These are phyloP conservation scores for Apium graveolens DNA, from an alignment of 129 eudicot genomes.

Conservation along the genomic window DNA sequence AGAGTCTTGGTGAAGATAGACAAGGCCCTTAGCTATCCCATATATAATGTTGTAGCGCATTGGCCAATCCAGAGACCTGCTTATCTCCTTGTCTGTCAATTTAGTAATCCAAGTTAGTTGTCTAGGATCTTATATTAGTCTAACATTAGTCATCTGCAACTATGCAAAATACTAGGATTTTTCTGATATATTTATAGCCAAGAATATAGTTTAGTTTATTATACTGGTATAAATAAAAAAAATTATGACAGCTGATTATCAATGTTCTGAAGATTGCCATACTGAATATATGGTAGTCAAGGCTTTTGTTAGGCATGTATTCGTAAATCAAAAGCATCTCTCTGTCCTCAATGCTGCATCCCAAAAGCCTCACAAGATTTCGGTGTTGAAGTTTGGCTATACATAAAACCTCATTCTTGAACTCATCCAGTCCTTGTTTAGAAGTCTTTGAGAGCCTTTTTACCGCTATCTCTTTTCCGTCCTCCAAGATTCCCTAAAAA, in stretches of 20 bases:
- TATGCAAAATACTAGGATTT: no score
- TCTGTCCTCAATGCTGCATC: not conserved
- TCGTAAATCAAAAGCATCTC: not conserved
- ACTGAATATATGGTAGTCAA: not conserved
- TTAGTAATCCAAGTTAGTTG: not conserved
- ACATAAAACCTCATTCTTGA: constrained; percentile 5
- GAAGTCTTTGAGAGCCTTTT: constrained; percentile 1
- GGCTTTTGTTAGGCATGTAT: constrained; percentile 8
- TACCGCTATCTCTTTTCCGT: not conserved
- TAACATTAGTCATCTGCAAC: not conserved
- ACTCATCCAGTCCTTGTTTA: constrained; percentile 2
- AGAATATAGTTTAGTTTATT: not conserved
- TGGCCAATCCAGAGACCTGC: constrained; percentile 3
- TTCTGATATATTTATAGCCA: not conserved
- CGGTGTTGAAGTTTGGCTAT: constrained; percentile 9
- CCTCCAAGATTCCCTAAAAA: constrained; percentile 6
- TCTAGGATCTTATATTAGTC: no score
- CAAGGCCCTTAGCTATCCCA: constrained; percentile 8
- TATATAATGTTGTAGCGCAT: constrained; percentile 4
- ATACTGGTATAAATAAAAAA: not conserved
- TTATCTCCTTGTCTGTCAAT: constrained; percentile 5
- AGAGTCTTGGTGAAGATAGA: constrained; percentile 10
- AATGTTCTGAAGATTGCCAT: not conserved
- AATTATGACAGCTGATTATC: not conserved
- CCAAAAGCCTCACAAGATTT: constrained; percentile 14